These are phyloP conservation scores for Sporisorium exsertum DNA, from an alignment of 1,284 basidiomycete species.

Conservation along the genomic window DNA sequence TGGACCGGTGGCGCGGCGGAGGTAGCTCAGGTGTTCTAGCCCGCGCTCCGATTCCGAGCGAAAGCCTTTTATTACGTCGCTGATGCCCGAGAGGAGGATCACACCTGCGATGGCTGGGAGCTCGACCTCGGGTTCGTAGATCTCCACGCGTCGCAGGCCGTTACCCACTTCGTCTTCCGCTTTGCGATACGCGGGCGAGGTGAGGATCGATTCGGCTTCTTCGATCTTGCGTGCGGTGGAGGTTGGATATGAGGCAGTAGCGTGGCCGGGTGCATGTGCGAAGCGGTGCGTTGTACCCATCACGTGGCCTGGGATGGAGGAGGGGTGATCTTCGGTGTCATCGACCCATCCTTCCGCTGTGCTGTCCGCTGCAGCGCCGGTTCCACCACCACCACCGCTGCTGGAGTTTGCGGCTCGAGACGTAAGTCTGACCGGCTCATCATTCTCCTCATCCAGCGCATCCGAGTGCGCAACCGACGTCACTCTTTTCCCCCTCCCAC, in stretches of 20 bases:
- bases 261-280: not conserved
- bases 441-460: constrained; percentile 32
- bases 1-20: constrained; percentile 69
- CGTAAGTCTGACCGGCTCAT: constrained; percentile 26
- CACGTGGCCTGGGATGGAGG: constrained; percentile 35
- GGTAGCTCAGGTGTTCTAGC: constrained; percentile 69
- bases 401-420: too few relatives aligned
- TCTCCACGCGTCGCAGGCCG: constrained; percentile 64
- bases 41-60: constrained; percentile 67
- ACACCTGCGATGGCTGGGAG: constrained; percentile 69
- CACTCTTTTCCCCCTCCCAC: not conserved
- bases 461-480: constrained; percentile 9
- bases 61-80: constrained; percentile 70
- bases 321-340: constrained; percentile 25
- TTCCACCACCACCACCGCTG: not conserved
- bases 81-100: constrained; percentile 69
- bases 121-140: constrained; percentile 69
- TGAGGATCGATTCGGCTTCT: constrained; percentile 35
- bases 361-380: not conserved
- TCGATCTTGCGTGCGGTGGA: constrained; percentile 32
- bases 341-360: constrained; percentile 52
- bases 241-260: not conserved
- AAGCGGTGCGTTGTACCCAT: constrained; percentile 42
- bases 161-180: constrained; percentile 59
- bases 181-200: constrained; percentile 33